These are phyloP conservation scores for Leccinum fibrillosum DNA, from an alignment of 768 basidiomycete genomes.

Conservation along the genomic window DNA sequence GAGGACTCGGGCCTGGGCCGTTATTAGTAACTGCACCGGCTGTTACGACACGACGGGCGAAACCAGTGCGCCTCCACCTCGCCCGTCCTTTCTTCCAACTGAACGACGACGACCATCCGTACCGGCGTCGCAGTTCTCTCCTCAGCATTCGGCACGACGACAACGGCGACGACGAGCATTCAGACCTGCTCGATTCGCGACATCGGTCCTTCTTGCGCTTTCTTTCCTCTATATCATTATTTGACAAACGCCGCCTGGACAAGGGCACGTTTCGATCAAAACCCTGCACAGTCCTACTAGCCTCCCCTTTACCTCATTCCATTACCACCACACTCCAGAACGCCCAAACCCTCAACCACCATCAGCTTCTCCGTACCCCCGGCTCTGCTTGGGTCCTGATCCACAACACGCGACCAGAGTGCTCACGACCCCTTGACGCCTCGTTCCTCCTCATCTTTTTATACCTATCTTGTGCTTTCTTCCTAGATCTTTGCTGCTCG, in stretches of 20 bases:
- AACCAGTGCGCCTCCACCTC: constrained; percentile 29
- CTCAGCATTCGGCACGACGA: constrained; percentile 11
- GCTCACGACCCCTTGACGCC: constrained; percentile 60
- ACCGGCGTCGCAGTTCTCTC: constrained; percentile 6
- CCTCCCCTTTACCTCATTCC: constrained; percentile 62
- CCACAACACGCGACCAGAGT: constrained; percentile 39
- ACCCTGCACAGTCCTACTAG: constrained; percentile 47
- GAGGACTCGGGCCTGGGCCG: constrained; percentile 6
- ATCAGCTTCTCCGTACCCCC: constrained; percentile 27
- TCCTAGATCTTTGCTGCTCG: constrained; percentile 38
- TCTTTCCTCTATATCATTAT: constrained; percentile 32
- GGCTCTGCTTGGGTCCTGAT: constrained; percentile 28
- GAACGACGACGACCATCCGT: constrained; percentile 22
- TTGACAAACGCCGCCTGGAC: constrained; percentile 50
- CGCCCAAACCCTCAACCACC: constrained; percentile 36
- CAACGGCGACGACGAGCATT: constrained; percentile 13
- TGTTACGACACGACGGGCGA: constrained; percentile 32
- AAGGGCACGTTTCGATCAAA: constrained; percentile 82
- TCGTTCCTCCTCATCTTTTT: constrained; percentile 43
- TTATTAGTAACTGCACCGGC: constrained; percentile 27
- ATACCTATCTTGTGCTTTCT: constrained; percentile 50
- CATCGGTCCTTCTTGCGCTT: constrained; percentile 19
- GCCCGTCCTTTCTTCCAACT: constrained; percentile 17
- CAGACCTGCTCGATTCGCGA: constrained; percentile 19
- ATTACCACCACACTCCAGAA: constrained; percentile 32